Base-by-base conservation (phyloP, 352 stramenopile genomes). In the Blastocystis sp. region DNA sequence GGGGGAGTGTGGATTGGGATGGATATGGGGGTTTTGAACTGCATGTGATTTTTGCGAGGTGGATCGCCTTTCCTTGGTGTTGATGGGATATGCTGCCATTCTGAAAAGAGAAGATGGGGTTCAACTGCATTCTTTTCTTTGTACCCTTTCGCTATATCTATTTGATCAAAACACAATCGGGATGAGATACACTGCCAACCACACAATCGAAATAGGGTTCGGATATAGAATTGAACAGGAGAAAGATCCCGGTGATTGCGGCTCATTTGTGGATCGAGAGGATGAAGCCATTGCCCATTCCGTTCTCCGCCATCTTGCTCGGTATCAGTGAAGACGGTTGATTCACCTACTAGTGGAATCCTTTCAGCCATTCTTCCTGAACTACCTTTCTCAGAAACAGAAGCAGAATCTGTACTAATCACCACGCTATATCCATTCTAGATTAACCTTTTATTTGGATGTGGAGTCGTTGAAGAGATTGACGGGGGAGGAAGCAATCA, bases 261-360 rank as follows among this genome's bases (percentile, higher is more conserved):
- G 28, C 28, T 56, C 14, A 14, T 56, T 56, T 14, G 48, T 56
- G 48, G 5, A 14, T 56, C 48, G 5, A 56, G 9, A 41, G 43
- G 43, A 84, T 84, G 74, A 62, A 84, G 56, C 23, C 69, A 70
- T 34, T 64, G 21, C 74, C 74, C 21, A 84, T 84, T 52, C 74
- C 74, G 2, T 84, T 84, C 66, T 52, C 65, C 34, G 23, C 21
- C 34, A 43, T 84, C 52, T 14, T 84, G 9, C 69, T 53, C 28
- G 74, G 74, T 84, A 52, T 17, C 40, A 66, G 19, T 45, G 53
- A 9, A n/a, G n/a, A 69, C 11, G 34, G 52, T 40, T 60, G n/a
- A 19, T 40, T 76, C 21, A 76, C 41, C 4, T 2, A 41, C 7
- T 84, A 84, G 74, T 84, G 34, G 74, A 70, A 64, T 84, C 74